Percentiles rank a stretch among this genome's conserved stretches.
phyloP scores from a whole-genome alignment of 208 protist genomes.

The Kentomonas sorsogonicus region DNA sequence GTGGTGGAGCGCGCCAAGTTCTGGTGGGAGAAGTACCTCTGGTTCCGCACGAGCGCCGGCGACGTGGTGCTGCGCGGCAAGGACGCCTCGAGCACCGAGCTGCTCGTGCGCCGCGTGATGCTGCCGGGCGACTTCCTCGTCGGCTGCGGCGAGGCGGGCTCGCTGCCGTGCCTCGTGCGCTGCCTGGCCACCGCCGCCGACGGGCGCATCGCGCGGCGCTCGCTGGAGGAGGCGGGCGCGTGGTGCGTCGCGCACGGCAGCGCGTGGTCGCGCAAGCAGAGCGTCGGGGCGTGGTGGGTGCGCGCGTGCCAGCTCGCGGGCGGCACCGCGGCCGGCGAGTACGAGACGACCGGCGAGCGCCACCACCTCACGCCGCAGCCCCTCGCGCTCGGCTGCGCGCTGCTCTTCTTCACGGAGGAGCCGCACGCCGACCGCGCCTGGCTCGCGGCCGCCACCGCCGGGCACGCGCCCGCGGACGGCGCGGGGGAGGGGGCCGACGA shows the following conservation, averaged over 20 bases:
- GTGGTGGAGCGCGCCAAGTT: constrained; percentile 75
- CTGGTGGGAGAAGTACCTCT: constrained; percentile 99
- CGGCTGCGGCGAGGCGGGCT: constrained; percentile 94
- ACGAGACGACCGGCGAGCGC: constrained; percentile 89
- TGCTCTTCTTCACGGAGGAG: constrained; percentile 52
- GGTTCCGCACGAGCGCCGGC: constrained; percentile 96
- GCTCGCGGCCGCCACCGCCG: neutral
- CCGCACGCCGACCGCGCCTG: too few species aligned
- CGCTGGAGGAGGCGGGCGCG: constrained; percentile 84
- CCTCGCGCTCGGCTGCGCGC: constrained; percentile 63
- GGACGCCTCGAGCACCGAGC: constrained; percentile 95
- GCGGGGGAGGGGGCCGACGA: too few species aligned
- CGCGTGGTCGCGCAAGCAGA: constrained; percentile 94
- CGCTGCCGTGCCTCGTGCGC: constrained; percentile 91
- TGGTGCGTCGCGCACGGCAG: constrained; percentile 89
- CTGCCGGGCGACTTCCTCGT: constrained; percentile 92
- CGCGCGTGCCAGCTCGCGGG: constrained; percentile 72
- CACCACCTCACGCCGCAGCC: constrained; percentile 78
- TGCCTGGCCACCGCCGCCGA: too few species aligned
- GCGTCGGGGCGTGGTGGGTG: constrained; percentile 94
- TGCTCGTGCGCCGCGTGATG: constrained; percentile 84
- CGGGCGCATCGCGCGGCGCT: too few species aligned
- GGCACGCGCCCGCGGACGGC: constrained; percentile 16
- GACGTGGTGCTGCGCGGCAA: constrained; percentile 94
- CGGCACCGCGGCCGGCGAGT: constrained; percentile 44